Evolutionary conservation across 805 yeast species (phyloP), one percentile per base, ranked within the genome.

Genomic region (Wickerhamomyces chaumierensis): DNA sequence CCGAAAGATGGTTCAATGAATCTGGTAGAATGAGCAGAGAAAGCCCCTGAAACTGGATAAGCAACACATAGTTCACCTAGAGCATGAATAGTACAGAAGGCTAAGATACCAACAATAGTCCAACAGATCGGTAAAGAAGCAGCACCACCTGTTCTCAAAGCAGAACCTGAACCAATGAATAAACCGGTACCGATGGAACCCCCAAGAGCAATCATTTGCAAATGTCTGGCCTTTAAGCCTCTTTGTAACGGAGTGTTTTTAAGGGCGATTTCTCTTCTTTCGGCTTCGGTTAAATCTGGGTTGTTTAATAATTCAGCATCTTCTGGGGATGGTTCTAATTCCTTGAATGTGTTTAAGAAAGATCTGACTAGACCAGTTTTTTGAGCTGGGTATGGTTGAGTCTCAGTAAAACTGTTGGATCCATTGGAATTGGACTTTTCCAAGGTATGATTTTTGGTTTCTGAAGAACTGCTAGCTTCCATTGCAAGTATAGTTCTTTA

Each of bases 141-240:
- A 5, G 83, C 81, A 32, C 86, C 86, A 50, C 81, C 81, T 16
- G 68, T 63, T 28, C 55, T 53, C 42, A 80, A 61, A 1, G 81
- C 73, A 34, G 68, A 58, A 39, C 83, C 84, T 3, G 81, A 69
- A 41, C 82, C 83, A 39, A 78, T 71, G 44, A 79, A 76, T 41
- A 78, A 58, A 51, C 86, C 84, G 0, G 83, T 76, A 42, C 84
- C 84, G 31, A 78, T 72, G 32, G 78, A 69, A 35, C 81, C 78
- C 31, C 83, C 83, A 34, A 79, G 73, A 28, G 84, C 76, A 44
- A 79, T 70, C 72, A 79, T 75, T 46, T 76, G 75, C 49, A 78
- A 54, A 49, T 77, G 83, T 61, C 81, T 70, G 34, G 62, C 57
- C 48, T 73, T 75, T 51, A 76, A 57, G 12, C 69, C 62, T 46